Evolutionary conservation across 163 green algal genomes (phyloP).

Genomic region (Picocystis sp.): DNA sequence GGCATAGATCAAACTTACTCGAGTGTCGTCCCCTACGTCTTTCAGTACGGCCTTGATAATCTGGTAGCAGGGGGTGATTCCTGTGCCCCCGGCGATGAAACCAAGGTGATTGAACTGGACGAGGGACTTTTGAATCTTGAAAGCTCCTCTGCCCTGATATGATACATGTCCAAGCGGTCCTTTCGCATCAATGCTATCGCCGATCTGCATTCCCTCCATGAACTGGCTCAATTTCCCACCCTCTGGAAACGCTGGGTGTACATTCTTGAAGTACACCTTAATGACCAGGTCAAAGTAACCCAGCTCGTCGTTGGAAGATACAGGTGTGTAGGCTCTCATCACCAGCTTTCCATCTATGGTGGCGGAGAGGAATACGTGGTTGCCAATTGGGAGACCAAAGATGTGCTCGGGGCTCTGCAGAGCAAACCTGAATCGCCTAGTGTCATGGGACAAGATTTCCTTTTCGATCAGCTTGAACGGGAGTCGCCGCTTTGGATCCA

Average conservation of each 20-base stretch:
- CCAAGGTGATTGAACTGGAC: constrained; percentile 30
- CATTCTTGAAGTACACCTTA: constrained; percentile 73
- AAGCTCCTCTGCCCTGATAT: constrained; percentile 40
- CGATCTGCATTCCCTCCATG: constrained; percentile 62
- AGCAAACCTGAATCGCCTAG: constrained; percentile 73
- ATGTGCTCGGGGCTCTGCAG: constrained; percentile 65
- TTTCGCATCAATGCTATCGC: constrained; percentile 78
- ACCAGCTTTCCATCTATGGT: constrained; percentile 59
- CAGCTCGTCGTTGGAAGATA: constrained; percentile 54
- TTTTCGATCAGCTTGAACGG: constrained; percentile 60
- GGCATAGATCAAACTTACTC: constrained; percentile 72
- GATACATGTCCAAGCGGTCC: constrained; percentile 75
- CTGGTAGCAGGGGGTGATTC: constrained; percentile 64
- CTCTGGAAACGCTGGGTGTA: constrained; percentile 69
- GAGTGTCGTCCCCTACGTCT: constrained; percentile 55
- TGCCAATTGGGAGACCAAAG: constrained; percentile 76
- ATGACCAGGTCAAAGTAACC: constrained; percentile 91
- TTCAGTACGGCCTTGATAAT: constrained; percentile 61
- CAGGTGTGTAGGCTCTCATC: constrained; percentile 90
- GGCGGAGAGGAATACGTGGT: constrained; percentile 84
- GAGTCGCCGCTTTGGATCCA: constrained; percentile 64
- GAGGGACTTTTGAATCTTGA: constrained; percentile 5
- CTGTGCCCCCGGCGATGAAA: constrained; percentile 88
- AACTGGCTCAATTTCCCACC: constrained; percentile 46
- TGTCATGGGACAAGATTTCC: constrained; percentile 67